Evolutionary conservation across 352 stramenopile species (phyloP), one percentile per base, ranked within the genome.

Genomic region (Pythium plurisporium): DNA sequence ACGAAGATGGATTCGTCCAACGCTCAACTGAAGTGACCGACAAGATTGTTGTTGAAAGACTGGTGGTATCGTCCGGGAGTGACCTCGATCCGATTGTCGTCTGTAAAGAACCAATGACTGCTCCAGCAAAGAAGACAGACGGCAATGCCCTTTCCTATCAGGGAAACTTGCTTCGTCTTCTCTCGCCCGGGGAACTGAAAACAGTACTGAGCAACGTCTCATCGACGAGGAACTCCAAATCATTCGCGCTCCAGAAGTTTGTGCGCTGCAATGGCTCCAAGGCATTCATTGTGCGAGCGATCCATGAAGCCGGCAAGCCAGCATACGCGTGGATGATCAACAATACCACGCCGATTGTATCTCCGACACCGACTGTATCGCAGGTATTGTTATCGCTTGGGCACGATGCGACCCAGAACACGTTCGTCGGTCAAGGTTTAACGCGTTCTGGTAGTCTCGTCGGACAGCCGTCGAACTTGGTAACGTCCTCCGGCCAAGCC

Each of bases 251-350:
- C 3, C 83, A 94, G 45, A 71, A 76, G 25, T 91, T 85, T 46
- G 55, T 91, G 27, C 78, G 77, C 12, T 87, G 76, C 53, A 89
- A 87, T 27, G 81, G 79, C 11, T 73, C 79, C 1, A 90, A 89
- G 47, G 77, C 81, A 22, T 91, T 89, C 40, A 54, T 91, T 5
- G 73, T 91, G 22, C 70, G 83, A 3, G 70, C 76, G 8, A 70
- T 91, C 5, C 86, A 87, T 36, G 81, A 91, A 36, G 56, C 65
- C 0, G 68, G 70, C 5, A 87, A 89, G 26, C 75, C 83, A 40
- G 23, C 72, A 7, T 77, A 74, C 26, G 83, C 76, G 10, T 94
- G 83, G 83, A 90, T 91, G 76, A 83, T 94, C 59, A 91, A 72
- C 62, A 94, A 91, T 55, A 74, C 70, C 12, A 61, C 69, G 14